Evolutionary conservation across 179 eudicot genomes (phyloP).

Genomic region (Silene vulgaris): DNA sequence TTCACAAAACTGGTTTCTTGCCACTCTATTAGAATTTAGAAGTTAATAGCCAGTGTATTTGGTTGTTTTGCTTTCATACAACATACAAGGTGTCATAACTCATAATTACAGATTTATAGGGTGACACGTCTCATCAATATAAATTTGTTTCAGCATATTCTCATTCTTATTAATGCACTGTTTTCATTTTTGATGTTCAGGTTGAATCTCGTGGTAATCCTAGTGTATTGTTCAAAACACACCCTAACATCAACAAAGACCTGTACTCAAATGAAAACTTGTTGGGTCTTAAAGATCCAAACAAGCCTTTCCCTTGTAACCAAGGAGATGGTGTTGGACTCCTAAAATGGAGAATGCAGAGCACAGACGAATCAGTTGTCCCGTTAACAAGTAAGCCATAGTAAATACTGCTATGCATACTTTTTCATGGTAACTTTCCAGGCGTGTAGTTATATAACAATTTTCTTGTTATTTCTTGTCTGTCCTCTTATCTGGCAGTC

Average conservation of each 20-base stretch:
- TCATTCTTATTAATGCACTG: background rate
- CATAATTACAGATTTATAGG: conserved; percentile 7
- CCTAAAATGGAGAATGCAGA: conserved; percentile 95
- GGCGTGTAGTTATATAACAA: background rate
- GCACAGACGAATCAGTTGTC: conserved; percentile 74
- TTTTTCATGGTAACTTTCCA: background rate
- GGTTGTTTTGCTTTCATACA: conserved; percentile 2
- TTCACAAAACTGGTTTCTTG: background rate
- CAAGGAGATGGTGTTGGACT: conserved; percentile 94
- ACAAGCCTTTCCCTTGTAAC: conserved; percentile 77
- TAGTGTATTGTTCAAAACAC: conserved; percentile 73
- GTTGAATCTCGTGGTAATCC: conserved; percentile 79
- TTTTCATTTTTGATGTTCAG: conserved; percentile 6
- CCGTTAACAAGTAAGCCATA: conserved; percentile 73
- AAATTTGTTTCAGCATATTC: background rate
- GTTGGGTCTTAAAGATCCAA: conserved; percentile 92
- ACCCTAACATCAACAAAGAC: conserved; percentile 92
- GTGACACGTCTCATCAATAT: background rate
- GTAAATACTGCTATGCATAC: background rate
- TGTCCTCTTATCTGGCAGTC: conserved; percentile 40
- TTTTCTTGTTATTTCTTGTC: background rate
- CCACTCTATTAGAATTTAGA: background rate
- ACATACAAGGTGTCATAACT: background rate
- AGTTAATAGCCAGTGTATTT: background rate
- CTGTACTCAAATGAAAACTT: conserved; percentile 66